Evolutionary conservation across 78 protist genomes (phyloP).

Genomic region (Monocercomonoides exilis): DNA sequence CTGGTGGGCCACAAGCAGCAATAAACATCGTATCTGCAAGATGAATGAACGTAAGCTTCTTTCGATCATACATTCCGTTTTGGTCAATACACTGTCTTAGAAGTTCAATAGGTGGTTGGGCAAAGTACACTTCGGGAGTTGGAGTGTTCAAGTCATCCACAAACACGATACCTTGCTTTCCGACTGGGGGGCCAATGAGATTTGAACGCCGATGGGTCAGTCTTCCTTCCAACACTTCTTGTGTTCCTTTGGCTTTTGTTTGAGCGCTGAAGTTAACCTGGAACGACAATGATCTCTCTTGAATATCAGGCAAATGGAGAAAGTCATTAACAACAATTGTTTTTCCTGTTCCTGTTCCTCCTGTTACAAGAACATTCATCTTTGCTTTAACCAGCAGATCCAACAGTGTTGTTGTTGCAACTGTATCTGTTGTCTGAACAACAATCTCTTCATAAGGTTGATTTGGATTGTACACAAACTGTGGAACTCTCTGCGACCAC

Average conservation of each 20-base stretch:
- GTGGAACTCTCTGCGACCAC: not conserved
- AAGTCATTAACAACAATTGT: slow-evolving; percentile 24
- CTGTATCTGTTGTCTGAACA: slow-evolving; percentile 51
- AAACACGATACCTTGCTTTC: slow-evolving; percentile 41
- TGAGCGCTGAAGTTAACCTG: slow-evolving; percentile 6
- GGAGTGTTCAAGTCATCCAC: slow-evolving; percentile 78
- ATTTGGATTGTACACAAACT: slow-evolving; percentile 17
- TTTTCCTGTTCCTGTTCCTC: slow-evolving; percentile 74
- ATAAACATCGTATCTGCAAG: slow-evolving; percentile 32
- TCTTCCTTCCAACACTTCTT: slow-evolving; percentile 39
- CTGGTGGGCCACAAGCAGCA: slow-evolving; percentile 68
- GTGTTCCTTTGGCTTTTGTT: not conserved
- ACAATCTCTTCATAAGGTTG: slow-evolving; percentile 30
- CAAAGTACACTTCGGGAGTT: slow-evolving; percentile 43
- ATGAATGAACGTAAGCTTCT: slow-evolving; percentile 46
- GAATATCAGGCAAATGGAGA: not conserved
- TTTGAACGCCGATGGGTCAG: slow-evolving; percentile 42
- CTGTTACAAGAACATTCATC: slow-evolving; percentile 36
- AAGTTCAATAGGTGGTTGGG: slow-evolving; percentile 80
- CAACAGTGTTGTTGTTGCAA: slow-evolving; percentile 3
- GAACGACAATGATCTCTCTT: not conserved
- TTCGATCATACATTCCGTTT: slow-evolving; percentile 63
- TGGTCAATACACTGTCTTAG: slow-evolving; percentile 58
- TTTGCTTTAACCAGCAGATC: slow-evolving; percentile 11
- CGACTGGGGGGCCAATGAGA: slow-evolving; percentile 53